A percentile compares a stretch with the other conserved stretches of the same genome.
Evolutionary conservation across 1,284 basidiomycete genomes (phyloP).

Genomic region (Heterobasidion irregulare): DNA sequence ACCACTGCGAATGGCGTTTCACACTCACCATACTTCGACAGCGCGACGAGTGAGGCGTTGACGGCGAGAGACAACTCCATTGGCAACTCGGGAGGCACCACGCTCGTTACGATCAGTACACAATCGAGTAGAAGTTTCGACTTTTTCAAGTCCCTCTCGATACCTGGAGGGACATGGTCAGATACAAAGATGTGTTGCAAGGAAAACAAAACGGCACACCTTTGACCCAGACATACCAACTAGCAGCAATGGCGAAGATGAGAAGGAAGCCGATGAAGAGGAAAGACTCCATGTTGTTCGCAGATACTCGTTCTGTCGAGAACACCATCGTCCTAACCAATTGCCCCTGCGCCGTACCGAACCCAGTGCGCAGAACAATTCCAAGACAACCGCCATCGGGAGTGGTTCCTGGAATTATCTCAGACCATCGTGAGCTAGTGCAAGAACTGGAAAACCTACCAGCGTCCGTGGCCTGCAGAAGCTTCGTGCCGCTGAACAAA

Average conservation of each 20-base stretch:
- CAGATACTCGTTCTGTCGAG: slow-evolving; percentile 89
- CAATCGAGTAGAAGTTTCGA: slow-evolving; percentile 91
- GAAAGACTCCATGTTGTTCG: slow-evolving; percentile 91
- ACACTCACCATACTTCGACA: slow-evolving; percentile 79
- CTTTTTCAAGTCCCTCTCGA: slow-evolving; percentile 86
- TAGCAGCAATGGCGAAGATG: slow-evolving; percentile 92
- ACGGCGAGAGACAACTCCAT: slow-evolving; percentile 96
- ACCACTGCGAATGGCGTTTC: not conserved
- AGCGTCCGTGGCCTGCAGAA: slow-evolving; percentile 63
- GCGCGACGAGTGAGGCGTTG: slow-evolving; percentile 86
- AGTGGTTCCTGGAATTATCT: slow-evolving; percentile 43
- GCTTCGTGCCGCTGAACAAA: slow-evolving; percentile 91
- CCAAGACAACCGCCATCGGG: slow-evolving; percentile 89
- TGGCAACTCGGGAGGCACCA: slow-evolving; percentile 91
- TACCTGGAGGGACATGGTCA: slow-evolving; percentile 37
- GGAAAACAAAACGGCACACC: slow-evolving; percentile 34
- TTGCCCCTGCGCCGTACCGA: slow-evolving; percentile 93
- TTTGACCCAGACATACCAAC: slow-evolving; percentile 94
- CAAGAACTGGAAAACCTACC: not conserved
- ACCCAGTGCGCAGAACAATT: slow-evolving; percentile 89
- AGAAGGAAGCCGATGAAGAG: slow-evolving; percentile 94
- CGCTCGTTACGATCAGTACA: slow-evolving; percentile 90
- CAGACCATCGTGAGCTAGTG: not conserved
- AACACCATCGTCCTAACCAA: slow-evolving; percentile 97
- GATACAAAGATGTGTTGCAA: not conserved